Conservation (phyloP, 2,329 filamentous ascomycete species). For the Microsporum canis region DNA sequence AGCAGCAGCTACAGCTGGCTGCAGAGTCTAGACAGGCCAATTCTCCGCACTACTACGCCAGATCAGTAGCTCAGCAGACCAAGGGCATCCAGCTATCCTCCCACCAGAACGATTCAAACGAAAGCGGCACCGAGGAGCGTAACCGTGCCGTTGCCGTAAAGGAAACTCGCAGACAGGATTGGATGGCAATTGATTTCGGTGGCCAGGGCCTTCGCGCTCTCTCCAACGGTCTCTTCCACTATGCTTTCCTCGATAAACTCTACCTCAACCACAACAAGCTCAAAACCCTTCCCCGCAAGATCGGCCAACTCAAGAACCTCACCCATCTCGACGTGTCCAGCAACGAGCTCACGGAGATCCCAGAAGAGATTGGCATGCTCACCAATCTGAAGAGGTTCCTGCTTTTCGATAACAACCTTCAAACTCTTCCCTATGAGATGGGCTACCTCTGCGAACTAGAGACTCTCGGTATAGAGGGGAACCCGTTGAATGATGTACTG, state of each 20-base stretch:
- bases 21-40: constrained; percentile 61
- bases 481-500: constrained; percentile 63
- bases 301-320: constrained; percentile 72
- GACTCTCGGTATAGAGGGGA: constrained; percentile 82
- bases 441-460: constrained; percentile 83
- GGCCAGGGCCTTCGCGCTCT: constrained; percentile 88
- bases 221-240: constrained; percentile 67
- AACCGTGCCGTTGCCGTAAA: constrained; percentile 56
- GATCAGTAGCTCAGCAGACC: constrained; percentile 37
- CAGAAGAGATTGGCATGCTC: constrained; percentile 91
- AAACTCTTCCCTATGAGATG: constrained; percentile 69
- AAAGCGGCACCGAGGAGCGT: constrained; percentile 44
- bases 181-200: constrained; percentile 87
- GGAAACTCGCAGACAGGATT: constrained; percentile 55
- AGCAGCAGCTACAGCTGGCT: constrained; percentile 69
- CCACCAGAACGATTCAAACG: constrained; percentile 40
- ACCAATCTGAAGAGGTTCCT: constrained; percentile 77
- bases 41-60: constrained; percentile 58
- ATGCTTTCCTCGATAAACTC: constrained; percentile 79
- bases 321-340: constrained; percentile 77
- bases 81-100: constrained; percentile 37
- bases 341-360: constrained; percentile 72
- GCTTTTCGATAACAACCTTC: constrained; percentile 83
- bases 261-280: constrained; percentile 93
- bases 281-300: constrained; percentile 61